These are phyloP conservation scores for Rhizopus arrhizus DNA, from an alignment of 371 early-diverging fungal genomes.

Conservation along the genomic window DNA sequence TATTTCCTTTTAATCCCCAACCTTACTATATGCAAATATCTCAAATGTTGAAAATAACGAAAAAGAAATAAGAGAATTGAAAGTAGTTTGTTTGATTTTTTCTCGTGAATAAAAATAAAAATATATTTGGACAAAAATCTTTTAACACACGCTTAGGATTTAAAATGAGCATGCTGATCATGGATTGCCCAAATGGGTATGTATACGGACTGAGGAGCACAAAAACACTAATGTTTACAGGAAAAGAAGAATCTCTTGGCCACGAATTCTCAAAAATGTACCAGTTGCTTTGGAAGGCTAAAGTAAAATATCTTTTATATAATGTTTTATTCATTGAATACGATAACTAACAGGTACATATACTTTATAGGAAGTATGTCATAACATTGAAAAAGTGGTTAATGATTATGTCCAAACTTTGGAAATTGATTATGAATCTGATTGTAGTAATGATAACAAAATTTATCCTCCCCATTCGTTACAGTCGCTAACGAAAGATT, in stretches of 20 bases:
- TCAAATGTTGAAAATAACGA: too few relatives aligned
- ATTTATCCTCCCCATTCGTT: slow-evolving; percentile 10
- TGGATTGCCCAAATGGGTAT: slow-evolving; percentile 14
- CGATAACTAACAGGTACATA: slow-evolving; percentile 5
- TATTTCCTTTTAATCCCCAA: too few relatives aligned
- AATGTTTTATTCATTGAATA: not conserved
- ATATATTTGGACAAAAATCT: too few relatives aligned
- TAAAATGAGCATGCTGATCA: slow-evolving; percentile 8
- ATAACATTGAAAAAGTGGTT: slow-evolving; percentile 7
- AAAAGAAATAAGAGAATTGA: too few relatives aligned
- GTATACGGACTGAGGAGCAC: slow-evolving; percentile 5
- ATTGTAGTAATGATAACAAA: slow-evolving; percentile 4
- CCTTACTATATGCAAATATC: too few relatives aligned
- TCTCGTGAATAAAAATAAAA: too few relatives aligned
- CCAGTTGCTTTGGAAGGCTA: slow-evolving; percentile 12
- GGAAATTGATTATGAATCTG: slow-evolving; percentile 12
- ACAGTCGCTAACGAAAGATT: slow-evolving; percentile 11
- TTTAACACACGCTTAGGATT: too few relatives aligned
- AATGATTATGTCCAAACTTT: slow-evolving; percentile 3
- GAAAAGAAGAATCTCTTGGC: slow-evolving; percentile 15
- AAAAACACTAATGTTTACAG: slow-evolving; percentile 6
- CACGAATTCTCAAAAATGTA: not conserved
- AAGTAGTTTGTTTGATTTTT: too few relatives aligned
- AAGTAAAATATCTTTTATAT: slow-evolving; percentile 7
- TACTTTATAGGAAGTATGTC: slow-evolving; percentile 9